These are phyloP conservation scores for Hyparrhenia diplandra DNA, from an alignment of 176 grass and related monocot species.

Conservation along the genomic window DNA sequence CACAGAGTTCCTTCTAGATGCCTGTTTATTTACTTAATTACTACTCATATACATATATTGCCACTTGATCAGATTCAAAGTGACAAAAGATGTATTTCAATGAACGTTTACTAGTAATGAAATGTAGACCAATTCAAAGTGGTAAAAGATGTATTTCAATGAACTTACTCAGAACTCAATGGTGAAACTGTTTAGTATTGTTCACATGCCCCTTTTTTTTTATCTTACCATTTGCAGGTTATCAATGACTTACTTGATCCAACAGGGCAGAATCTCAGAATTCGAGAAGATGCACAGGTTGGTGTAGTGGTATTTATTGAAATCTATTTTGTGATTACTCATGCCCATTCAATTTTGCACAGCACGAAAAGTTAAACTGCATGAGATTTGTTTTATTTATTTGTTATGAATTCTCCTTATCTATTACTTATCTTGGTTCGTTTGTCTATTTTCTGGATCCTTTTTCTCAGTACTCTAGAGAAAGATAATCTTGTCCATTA, in stretches of 20 bases:
- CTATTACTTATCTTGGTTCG: conserved; percentile 3
- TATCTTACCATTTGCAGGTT: conserved; percentile 56
- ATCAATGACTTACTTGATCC: conserved; percentile 98
- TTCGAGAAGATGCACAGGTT: conserved; percentile 96
- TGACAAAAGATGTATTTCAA: too few species aligned
- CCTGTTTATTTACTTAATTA: conserved; percentile 23
- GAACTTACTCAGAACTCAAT: too few species aligned
- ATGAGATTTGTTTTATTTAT: neutral
- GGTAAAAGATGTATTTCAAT: too few species aligned
- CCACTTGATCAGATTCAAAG: too few species aligned
- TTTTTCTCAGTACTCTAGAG: neutral
- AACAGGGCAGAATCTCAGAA: conserved; percentile 92
- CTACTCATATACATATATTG: neutral
- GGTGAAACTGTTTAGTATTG: too few species aligned
- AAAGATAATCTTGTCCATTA: neutral
- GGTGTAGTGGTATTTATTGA: neutral
- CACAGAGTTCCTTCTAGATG: neutral
- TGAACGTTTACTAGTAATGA: too few species aligned
- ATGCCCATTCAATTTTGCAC: neutral
- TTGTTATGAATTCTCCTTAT: conserved; percentile 11
- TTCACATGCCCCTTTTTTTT: too few species aligned
- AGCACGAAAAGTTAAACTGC: neutral
- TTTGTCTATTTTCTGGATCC: neutral
- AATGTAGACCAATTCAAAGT: too few species aligned
- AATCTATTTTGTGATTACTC: conserved; percentile 4